Evolutionary conservation across 441 rosid species (phyloP), one percentile per base, ranked within the genome.

Genomic region (Hura crepitans): DNA sequence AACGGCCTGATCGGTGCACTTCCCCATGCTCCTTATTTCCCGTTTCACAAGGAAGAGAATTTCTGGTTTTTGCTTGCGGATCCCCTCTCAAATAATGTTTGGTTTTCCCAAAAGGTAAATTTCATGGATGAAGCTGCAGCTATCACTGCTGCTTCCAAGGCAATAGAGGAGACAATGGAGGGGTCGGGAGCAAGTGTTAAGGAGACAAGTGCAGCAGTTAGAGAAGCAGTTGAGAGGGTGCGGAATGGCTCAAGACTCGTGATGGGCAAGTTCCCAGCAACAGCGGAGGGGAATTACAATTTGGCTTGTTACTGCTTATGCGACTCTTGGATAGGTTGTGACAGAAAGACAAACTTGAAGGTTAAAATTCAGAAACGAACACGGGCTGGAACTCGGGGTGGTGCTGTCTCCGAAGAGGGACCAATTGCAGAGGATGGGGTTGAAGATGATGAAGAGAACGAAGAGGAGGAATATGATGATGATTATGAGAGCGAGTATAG

Each of bases 51-150:
- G 84, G 97, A 94, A 77, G 99, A 94, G 73, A 95, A 88, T 70
- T 92, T 84, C 81, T 90, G 99, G 97, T 80, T 94, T 77, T 85
- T 94, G 66, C 93, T 95, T 12, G 99, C 93, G 0, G 98, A 95
- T 58, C 23, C 87, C 6, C 80, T 70, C 74, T 85, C 97, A 46
- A 92, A 92, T 70, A 86, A 85, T 53, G 92, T 89, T 4, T 95
- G 99, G 99, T 95, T 90, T 75, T 95, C 89, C 69, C 96, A 95
- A 72, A 95, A 92, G 87, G 91, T 92, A n/a, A 92, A 85, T 76
- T 95, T 92, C 86, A 80, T 95, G 96, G 99, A 95, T 49, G 98
- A 95, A 82, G 83, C 89, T 42, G 89, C 87, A 14, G 93, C 99
- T 57, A 65, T 86, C 66, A 72, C 89, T 6, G 86, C 87, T 30